phyloP scores from a whole-genome alignment of 805 yeast genomes.

The Starmera caribaea region DNA sequence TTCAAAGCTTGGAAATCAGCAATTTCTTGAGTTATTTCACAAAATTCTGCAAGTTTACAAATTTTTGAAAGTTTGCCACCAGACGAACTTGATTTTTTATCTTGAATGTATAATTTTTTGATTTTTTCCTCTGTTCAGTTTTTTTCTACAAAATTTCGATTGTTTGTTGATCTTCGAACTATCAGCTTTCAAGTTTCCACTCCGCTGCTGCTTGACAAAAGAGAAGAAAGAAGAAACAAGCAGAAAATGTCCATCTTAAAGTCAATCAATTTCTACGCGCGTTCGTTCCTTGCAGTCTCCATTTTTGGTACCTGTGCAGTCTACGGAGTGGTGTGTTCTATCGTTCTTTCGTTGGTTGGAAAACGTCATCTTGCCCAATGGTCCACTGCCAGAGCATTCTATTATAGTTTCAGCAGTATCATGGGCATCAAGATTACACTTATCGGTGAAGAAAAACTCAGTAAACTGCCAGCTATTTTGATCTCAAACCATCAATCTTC shows the following conservation, averaged over 20 bases:
- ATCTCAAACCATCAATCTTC: conserved; percentile 89
- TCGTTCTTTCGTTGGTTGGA: conserved; percentile 55
- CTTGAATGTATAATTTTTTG: too few species aligned
- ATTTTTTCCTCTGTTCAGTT: too few species aligned
- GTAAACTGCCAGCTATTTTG: conserved; percentile 62
- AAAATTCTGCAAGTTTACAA: too few species aligned
- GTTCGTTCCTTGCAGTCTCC: conserved; percentile 43
- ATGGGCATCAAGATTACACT: conserved; percentile 66
- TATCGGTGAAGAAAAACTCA: conserved; percentile 52
- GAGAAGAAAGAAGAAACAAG: too few species aligned
- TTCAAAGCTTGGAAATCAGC: too few species aligned
- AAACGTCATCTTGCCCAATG: conserved; percentile 79
- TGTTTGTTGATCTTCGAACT: too few species aligned
- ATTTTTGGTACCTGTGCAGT: conserved; percentile 51
- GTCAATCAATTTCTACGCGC: conserved; percentile 40
- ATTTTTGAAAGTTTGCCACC: too few species aligned
- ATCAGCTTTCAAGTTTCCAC: too few species aligned
- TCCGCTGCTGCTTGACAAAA: too few species aligned
- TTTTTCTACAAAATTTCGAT: too few species aligned
- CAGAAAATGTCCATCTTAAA: conserved; percentile 4
- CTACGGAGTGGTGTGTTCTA: conserved; percentile 73
- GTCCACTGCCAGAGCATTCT: conserved; percentile 80
- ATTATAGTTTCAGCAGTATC: conserved; percentile 44
- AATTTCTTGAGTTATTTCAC: too few species aligned
- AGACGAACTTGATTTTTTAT: too few species aligned